These are phyloP conservation scores for Starmerella stigmatis DNA, from an alignment of 805 yeast species.

Conservation along the genomic window DNA sequence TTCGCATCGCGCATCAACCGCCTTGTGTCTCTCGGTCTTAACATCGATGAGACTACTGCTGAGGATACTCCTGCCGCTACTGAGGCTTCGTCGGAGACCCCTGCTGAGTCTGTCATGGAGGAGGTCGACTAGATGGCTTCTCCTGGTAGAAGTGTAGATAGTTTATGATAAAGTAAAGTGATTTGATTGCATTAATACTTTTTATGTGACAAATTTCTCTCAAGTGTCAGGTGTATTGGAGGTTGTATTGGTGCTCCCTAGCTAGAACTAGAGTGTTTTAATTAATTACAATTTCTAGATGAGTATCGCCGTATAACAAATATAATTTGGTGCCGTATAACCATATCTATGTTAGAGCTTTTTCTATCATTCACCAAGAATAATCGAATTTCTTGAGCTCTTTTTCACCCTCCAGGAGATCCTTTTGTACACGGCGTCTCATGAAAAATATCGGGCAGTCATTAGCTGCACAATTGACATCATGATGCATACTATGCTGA, in stretches of 20 bases:
- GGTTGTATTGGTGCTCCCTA: no score
- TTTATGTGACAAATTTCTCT: not conserved
- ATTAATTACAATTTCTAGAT: no score
- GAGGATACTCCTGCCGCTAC: slow-evolving; percentile 39
- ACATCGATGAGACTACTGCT: slow-evolving; percentile 63
- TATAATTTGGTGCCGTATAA: no score
- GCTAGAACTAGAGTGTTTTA: not conserved
- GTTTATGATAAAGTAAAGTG: not conserved
- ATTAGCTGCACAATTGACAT: slow-evolving; percentile 85
- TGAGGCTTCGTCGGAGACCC: slow-evolving; percentile 38
- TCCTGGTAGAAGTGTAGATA: not conserved
- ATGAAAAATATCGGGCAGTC: slow-evolving; percentile 97
- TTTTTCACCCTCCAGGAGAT: slow-evolving; percentile 43
- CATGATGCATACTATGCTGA: slow-evolving; percentile 92
- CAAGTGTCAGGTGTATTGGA: no score
- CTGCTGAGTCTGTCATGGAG: slow-evolving; percentile 95
- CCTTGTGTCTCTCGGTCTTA: slow-evolving; percentile 92
- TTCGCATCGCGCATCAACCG: slow-evolving; percentile 98
- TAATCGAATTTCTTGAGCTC: slow-evolving; percentile 61
- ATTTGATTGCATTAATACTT: not conserved
- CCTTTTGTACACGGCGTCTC: slow-evolving; percentile 81
- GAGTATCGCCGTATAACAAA: no score
- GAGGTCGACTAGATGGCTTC: slow-evolving; percentile 75
- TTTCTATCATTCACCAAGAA: slow-evolving; percentile 24
- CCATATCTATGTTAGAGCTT: no score